Percentiles rank a stretch among this genome's conserved stretches.
Conservation (phyloP, 129 eudicot genomes). For the Helianthus tuberosus region DNA sequence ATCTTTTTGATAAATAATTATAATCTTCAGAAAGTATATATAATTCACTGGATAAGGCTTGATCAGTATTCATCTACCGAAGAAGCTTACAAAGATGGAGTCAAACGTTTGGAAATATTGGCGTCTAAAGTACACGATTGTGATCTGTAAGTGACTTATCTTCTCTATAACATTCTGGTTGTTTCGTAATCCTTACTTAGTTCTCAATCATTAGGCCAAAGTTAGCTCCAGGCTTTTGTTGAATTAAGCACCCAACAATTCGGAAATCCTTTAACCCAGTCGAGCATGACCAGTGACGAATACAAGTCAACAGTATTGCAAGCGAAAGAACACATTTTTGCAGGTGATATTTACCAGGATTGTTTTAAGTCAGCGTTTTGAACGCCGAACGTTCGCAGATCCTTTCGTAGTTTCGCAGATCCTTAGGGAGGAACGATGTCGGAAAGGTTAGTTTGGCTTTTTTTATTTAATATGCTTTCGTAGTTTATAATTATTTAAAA, state of each 20-base stretch:
- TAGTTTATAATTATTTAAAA: constrained; percentile 1
- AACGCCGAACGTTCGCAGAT: constrained; percentile 84
- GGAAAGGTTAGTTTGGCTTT: constrained; percentile 63
- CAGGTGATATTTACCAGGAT: constrained; percentile 90
- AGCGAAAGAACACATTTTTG: constrained; percentile 87
- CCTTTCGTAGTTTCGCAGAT: constrained; percentile 95
- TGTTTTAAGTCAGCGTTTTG: constrained; percentile 95
- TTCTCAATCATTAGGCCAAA: constrained; percentile 57
- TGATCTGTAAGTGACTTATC: constrained; percentile 55
- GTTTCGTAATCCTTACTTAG: constrained; percentile 6
- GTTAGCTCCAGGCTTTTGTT: constrained; percentile 67
- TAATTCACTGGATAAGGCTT: no score
- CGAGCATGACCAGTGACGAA: constrained; percentile 69
- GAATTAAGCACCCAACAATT: constrained; percentile 49
- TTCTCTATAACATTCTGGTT: background rate
- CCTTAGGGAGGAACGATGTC: constrained; percentile 81
- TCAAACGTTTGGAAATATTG: no score
- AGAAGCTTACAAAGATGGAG: no score
- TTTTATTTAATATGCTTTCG: background rate
- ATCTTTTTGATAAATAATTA: no score
- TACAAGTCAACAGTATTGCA: no score
- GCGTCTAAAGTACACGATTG: constrained; percentile 69
- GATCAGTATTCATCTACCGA: no score
- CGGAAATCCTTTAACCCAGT: constrained; percentile 46
- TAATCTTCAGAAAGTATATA: no score